phyloP scores from a whole-genome alignment of 2,329 filamentous ascomycete species.

The Trichoderma harzianum region DNA sequence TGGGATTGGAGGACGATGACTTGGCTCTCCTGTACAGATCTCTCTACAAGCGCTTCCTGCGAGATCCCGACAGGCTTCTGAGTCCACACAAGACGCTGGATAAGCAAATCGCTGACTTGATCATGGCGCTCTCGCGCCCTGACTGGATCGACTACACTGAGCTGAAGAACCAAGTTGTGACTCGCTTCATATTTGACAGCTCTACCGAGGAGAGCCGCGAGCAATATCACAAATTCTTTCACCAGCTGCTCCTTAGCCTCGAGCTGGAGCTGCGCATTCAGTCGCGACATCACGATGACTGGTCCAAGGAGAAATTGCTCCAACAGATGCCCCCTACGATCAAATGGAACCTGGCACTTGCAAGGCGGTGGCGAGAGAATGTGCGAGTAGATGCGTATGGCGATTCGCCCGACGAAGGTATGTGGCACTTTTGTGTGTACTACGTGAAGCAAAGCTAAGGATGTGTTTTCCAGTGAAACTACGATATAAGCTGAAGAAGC shows the following conservation, averaged over 20 bases:
- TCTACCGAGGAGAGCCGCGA: conserved; percentile 51
- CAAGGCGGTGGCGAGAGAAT: conserved; percentile 68
- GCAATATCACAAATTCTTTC: conserved; percentile 66
- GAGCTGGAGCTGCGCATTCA: conserved; percentile 70
- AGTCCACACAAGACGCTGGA: conserved; percentile 63
- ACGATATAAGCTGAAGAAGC: conserved; percentile 61
- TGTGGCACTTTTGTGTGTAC: conserved; percentile 23
- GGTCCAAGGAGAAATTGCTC: conserved; percentile 62
- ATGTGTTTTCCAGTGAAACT: conserved; percentile 47
- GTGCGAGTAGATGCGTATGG: conserved; percentile 63
- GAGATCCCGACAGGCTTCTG: conserved; percentile 61
- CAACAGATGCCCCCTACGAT: conserved; percentile 65
- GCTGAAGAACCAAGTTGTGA: conserved; percentile 68
- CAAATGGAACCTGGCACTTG: conserved; percentile 70
- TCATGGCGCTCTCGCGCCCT: conserved; percentile 63
- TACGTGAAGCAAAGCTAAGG: neutral
- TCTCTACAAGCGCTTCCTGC: conserved; percentile 65
- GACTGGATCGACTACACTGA: conserved; percentile 72
- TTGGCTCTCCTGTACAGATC: conserved; percentile 58
- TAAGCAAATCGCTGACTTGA: conserved; percentile 69
- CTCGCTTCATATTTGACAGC: conserved; percentile 66
- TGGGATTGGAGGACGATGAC: conserved; percentile 54
- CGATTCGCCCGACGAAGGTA: conserved; percentile 48
- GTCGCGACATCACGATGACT: conserved; percentile 56
- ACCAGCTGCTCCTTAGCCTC: conserved; percentile 70